Evolutionary conservation across 2,329 filamentous ascomycete species (phyloP), one percentile per base, ranked within the genome.

Genomic region (Neonectria hederae): DNA sequence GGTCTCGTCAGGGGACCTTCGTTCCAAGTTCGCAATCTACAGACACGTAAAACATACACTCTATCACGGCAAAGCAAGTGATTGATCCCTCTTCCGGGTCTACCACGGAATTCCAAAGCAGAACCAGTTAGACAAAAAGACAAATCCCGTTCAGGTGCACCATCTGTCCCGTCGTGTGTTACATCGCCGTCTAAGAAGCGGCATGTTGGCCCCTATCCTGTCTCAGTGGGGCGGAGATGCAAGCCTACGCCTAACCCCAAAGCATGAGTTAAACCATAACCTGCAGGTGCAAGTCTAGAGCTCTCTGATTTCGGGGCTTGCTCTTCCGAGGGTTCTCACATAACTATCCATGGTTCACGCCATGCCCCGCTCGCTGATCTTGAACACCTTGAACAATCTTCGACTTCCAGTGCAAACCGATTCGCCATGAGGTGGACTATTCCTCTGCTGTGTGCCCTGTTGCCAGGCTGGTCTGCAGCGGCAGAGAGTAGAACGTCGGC

Each of bases 371-470:
- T 19, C n/a, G 3, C n/a, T 9, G n/a, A 21, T 42, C n/a, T 19
- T 19, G n/a, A 9, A 42, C 4, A 10, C 10, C 4, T 42, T 21
- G 38, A 8, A 42, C 9, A 42, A 42, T 42, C n/a, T 42, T 42
- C n/a, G 10, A 19, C 38, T 2, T 11, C 38, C n/a, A 42, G 38
- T 10, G 8, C n/a, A 42, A 8, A 19, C 14, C 14, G n/a, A 35
- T 63, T 64, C 69, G 60, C 40, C 19, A 71, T 70, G 69, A 72
- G 56, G 65, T 70, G 67, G 69, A 52, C 43, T 51, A 22, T 69
- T 64, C 60, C 72, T 10, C 9, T 72, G 14, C 48, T 62, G 42
- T 53, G 42, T 28, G 35, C 70, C 38, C 38, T 67, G 62, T 61
- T 62, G 9, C 59, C 24, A 8, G 32, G 21, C 49, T 26, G 53